Percentiles rank a stretch among this genome's conserved stretches.
Evolutionary conservation across 305 asterid genomes (phyloP).

Genomic region (Andrographis paniculata): DNA sequence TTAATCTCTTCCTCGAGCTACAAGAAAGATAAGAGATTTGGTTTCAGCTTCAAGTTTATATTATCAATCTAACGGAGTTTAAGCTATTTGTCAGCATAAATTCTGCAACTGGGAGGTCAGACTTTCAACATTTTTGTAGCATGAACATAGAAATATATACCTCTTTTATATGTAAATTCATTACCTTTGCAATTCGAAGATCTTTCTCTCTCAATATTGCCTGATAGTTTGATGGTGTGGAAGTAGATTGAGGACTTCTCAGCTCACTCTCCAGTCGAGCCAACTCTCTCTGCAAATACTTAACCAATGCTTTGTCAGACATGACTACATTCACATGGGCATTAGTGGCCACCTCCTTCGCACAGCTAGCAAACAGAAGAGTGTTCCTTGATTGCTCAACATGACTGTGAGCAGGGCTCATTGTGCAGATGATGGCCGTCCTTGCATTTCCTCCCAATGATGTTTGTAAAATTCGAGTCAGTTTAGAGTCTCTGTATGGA

Average conservation of each 20-base stretch:
- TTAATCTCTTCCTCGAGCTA: slow-evolving; percentile 74
- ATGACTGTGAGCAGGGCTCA: slow-evolving; percentile 88
- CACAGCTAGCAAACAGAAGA: slow-evolving; percentile 92
- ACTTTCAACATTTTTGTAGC: too few species aligned
- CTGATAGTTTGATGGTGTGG: slow-evolving; percentile 33
- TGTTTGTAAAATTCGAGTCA: slow-evolving; percentile 83
- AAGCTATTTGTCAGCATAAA: too few species aligned
- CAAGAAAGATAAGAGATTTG: slow-evolving; percentile 19
- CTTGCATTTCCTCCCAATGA: slow-evolving; percentile 88
- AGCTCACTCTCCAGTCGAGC: slow-evolving; percentile 68
- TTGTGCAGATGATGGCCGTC: slow-evolving; percentile 89
- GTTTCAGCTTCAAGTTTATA: slow-evolving; percentile 2
- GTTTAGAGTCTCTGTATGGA: slow-evolving; percentile 94
- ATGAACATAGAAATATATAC: too few species aligned
- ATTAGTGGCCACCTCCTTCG: slow-evolving; percentile 82
- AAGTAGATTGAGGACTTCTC: slow-evolving; percentile 40
- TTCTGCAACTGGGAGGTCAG: too few species aligned
- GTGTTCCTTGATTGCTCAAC: slow-evolving; percentile 98
- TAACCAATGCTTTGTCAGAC: slow-evolving; percentile 92
- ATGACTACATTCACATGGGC: slow-evolving; percentile 83
- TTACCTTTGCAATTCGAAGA: slow-evolving; percentile 70
- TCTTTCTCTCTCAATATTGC: slow-evolving; percentile 60
- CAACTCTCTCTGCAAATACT: slow-evolving; percentile 77
- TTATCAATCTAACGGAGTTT: too few species aligned
- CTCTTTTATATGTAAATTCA: neutral